phyloP scores from a whole-genome alignment of 495 filamentous ascomycete species.

The Neurospora pannonica region DNA sequence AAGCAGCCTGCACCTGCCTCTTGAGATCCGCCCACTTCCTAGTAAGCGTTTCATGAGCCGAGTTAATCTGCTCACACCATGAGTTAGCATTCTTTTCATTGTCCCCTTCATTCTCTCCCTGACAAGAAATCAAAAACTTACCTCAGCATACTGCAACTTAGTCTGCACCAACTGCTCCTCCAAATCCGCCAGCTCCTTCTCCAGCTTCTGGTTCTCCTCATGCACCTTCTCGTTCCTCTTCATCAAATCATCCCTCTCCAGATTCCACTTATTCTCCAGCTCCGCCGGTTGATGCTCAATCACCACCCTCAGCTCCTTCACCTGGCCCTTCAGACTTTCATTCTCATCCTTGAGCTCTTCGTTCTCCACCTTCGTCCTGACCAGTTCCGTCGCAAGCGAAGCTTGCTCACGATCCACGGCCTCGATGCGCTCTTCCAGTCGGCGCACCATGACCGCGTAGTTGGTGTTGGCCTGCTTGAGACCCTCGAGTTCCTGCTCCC shows the following conservation, averaged over 20 bases:
- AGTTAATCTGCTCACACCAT: slow-evolving; percentile 45
- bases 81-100: slow-evolving; percentile 9
- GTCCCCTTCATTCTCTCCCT: too few species aligned
- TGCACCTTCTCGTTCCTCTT: slow-evolving; percentile 88
- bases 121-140: too few species aligned
- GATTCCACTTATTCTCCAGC: slow-evolving; percentile 70
- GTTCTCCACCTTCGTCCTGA: slow-evolving; percentile 87
- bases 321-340: slow-evolving; percentile 73
- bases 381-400: slow-evolving; percentile 78
- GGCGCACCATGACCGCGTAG: slow-evolving; percentile 62
- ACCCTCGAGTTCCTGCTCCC: slow-evolving; percentile 71
- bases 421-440: slow-evolving; percentile 79
- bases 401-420: slow-evolving; percentile 91
- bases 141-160: slow-evolving; percentile 93
- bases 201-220: slow-evolving; percentile 79
- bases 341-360: slow-evolving; percentile 80
- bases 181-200: slow-evolving; percentile 88
- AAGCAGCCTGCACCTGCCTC: slow-evolving; percentile 34
- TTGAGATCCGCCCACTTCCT: slow-evolving; percentile 78
- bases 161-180: slow-evolving; percentile 87
- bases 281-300: slow-evolving; percentile 85
- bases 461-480: slow-evolving; percentile 54
- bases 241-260: slow-evolving; percentile 88
- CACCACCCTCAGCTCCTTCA: slow-evolving; percentile 69
- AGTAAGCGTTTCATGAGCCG: slow-evolving; percentile 63